These are phyloP conservation scores for Saccharomyces paradoxus DNA, from an alignment of 805 yeast genomes.

Conservation along the genomic window DNA sequence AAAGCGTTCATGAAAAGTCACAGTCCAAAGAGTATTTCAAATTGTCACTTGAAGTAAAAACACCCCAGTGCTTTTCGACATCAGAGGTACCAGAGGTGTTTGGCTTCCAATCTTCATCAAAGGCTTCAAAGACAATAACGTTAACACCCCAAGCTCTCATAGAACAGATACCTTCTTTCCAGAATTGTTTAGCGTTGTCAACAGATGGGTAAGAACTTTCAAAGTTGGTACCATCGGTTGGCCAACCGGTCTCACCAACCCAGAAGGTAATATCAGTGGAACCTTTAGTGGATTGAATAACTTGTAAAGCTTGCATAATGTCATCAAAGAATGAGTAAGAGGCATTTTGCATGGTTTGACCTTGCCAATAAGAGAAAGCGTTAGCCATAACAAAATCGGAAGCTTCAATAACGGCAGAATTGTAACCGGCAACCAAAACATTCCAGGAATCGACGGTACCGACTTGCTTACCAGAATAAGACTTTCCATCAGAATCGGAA, in stretches of 20 bases:
- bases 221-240: constrained; percentile 72
- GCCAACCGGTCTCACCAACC: constrained; percentile 99
- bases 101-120: constrained; percentile 96
- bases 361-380: constrained; percentile 99
- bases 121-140: constrained; percentile 88
- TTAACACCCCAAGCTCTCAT: constrained; percentile 94
- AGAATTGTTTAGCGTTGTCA: constrained; percentile 67
- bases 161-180: constrained; percentile 86
- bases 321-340: constrained; percentile 92
- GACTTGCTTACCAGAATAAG: constrained; percentile 63
- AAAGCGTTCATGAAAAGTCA: constrained; percentile 30
- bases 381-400: constrained; percentile 85
- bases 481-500: constrained; percentile 71
- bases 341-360: constrained; percentile 75
- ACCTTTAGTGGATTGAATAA: constrained; percentile 80
- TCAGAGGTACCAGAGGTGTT: constrained; percentile 74
- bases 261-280: constrained; percentile 79
- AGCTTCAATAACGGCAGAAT: constrained; percentile 63
- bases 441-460: constrained; percentile 98
- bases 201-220: constrained; percentile 61
- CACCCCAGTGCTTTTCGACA: constrained; percentile 95
- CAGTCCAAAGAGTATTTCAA: constrained; percentile 43
- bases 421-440: constrained; percentile 70
- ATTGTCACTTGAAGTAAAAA: constrained; percentile 47
- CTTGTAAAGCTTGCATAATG: constrained; percentile 93